These are phyloP conservation scores for Pseudisothecium myosuroides DNA, from an alignment of 225 moss, liverwort and hornwort species.

Conservation along the genomic window DNA sequence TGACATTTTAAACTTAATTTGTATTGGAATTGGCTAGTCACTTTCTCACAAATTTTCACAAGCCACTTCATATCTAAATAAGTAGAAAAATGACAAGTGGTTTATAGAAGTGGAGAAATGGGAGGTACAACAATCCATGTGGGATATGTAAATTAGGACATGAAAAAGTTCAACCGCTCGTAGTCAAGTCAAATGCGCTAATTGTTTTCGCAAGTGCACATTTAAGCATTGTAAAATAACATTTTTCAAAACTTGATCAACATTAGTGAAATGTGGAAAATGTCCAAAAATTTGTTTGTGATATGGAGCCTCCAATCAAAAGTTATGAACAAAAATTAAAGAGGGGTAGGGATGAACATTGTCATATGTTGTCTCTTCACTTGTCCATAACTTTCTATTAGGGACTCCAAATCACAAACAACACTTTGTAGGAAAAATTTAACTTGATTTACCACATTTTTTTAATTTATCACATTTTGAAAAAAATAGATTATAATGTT, in stretches of 20 bases:
- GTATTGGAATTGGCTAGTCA: too few relatives aligned
- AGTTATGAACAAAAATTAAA: background rate
- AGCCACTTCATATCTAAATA: background rate
- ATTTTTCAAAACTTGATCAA: background rate
- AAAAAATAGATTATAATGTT: background rate
- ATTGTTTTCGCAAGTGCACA: background rate
- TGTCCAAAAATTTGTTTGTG: background rate
- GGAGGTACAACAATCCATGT: background rate
- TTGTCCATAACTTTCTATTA: background rate
- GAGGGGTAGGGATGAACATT: background rate
- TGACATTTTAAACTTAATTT: too few relatives aligned
- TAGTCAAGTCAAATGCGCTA: background rate
- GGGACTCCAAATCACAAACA: background rate
- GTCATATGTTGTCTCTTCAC: background rate
- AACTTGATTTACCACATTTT: background rate
- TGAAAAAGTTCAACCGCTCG: background rate
- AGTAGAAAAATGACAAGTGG: background rate
- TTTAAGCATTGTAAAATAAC: background rate
- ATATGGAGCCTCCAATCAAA: background rate
- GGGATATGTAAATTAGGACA: background rate
- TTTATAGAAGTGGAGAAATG: background rate
- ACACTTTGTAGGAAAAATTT: background rate
- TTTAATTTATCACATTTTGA: fast-evolving
- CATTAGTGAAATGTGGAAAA: background rate
- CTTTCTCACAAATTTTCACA: background rate